A percentile compares a stretch with the other conserved stretches of the same genome.
Conservation (phyloP, 768 basidiomycete genomes). For the Tricholoma furcatifolium region DNA sequence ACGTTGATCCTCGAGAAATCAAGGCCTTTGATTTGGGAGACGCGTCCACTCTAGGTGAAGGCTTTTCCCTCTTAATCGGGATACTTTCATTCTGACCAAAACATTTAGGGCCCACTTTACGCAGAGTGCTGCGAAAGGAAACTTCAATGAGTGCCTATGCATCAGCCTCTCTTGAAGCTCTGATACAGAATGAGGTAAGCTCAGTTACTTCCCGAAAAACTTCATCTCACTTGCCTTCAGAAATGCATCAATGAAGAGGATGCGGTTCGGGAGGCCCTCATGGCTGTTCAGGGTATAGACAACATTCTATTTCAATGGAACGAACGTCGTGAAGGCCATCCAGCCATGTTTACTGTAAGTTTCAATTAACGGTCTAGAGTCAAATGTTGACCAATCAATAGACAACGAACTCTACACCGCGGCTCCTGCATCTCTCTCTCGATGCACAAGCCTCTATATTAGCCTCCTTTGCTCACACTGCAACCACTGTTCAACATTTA, state of each 20-base stretch:
- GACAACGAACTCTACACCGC: constrained; percentile 53
- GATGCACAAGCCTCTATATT: constrained; percentile 67
- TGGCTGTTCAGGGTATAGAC: constrained; percentile 69
- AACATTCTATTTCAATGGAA: constrained; percentile 53
- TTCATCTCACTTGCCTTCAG: constrained; percentile 30
- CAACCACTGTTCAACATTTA: constrained; percentile 41
- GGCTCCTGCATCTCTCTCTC: constrained; percentile 66
- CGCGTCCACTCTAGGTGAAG: constrained; percentile 69
- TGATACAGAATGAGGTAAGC: constrained; percentile 18
- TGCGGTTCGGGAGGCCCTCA: constrained; percentile 74
- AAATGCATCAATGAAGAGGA: constrained; percentile 73
- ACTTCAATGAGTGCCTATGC: background rate
- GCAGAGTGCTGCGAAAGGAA: constrained; percentile 9
- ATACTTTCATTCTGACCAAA: background rate
- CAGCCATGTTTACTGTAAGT: constrained; percentile 28
- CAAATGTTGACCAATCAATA: constrained; percentile 19
- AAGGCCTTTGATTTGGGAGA: constrained; percentile 60
- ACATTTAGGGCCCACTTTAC: constrained; percentile 17
- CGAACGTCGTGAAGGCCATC: constrained; percentile 15
- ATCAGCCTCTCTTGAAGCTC: constrained; percentile 11
- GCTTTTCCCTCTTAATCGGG: background rate
- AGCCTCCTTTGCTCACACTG: constrained; percentile 51
- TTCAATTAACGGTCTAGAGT: background rate
- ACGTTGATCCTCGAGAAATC: constrained; percentile 33
- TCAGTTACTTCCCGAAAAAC: background rate